Base-by-base conservation (phyloP, 345 rosid species). In the Populus nigra region DNA sequence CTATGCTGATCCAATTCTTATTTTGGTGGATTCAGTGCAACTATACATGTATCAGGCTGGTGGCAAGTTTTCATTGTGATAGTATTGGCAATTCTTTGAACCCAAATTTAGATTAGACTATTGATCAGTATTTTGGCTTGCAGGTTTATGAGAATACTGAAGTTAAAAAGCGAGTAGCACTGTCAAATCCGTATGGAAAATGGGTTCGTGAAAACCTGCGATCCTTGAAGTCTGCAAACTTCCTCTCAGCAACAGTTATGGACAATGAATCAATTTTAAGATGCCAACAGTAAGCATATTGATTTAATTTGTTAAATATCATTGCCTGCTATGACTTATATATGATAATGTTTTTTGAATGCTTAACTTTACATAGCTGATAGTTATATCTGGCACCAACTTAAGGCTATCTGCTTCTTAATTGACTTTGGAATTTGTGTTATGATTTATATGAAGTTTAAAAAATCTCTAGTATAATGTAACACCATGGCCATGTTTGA, bases 101-200 rank as follows among this genome's bases (percentile, higher is more conserved):
- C 36, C 69, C 5, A 16, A 41, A 31, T 29, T 25, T 23, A 59
- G 65, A 59, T 59, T 59, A n/a, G 65, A 67, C 41, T 18, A 33
- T 36, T 31, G 11, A 38, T 18, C 57, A 69, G 63, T 47, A 76
- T 63, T 41, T 80, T 33, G 17, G 69, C 82, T 75, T 87, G 70
- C 82, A 96, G 99, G 99, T 96, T 71, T 96, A 86, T 79, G 99
- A 96, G 87, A 96, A 96, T 50, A 91, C 97, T 27, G 97, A 93
- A 69, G 99, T 96, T 33, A 96, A 96, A 86, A 96, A 89, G 87
- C 78, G 87, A 79, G 88, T 93, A 63, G 97, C 99, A 55, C 87
- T 89, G 65, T 82, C 79, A 75, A 87, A 93, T 86, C 97, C 99
- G 0, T 96, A 88, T 71, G 97, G 99, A 76, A 89, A 91, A 76